phyloP scores from a whole-genome alignment of 1,284 basidiomycete genomes.

The Microbotryomycetes sp. region DNA sequence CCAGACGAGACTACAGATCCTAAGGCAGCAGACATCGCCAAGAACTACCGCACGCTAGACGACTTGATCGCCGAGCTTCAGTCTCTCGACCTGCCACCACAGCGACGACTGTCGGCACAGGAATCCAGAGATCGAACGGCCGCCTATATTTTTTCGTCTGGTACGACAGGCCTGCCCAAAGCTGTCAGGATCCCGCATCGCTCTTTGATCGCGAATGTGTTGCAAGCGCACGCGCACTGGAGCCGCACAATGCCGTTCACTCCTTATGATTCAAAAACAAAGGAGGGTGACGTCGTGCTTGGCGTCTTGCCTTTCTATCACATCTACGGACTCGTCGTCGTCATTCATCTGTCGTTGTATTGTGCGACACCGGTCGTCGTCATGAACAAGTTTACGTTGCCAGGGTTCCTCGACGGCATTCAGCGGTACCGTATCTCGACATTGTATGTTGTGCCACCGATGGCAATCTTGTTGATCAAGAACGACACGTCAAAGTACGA shows the following conservation, averaged over 20 bases:
- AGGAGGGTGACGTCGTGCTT: conserved; percentile 54
- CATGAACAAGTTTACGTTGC: conserved; percentile 63
- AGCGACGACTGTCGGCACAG: conserved; percentile 52
- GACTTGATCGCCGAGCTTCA: conserved; percentile 44
- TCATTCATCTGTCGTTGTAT: conserved; percentile 14
- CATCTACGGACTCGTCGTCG: conserved; percentile 41
- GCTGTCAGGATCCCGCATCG: conserved; percentile 66
- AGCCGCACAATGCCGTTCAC: conserved; percentile 12
- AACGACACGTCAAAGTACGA: conserved; percentile 55
- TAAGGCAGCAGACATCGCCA: conserved; percentile 15
- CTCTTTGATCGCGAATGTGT: conserved; percentile 58
- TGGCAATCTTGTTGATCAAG: conserved; percentile 29
- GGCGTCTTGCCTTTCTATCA: conserved; percentile 48
- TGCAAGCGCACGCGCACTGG: conserved; percentile 46
- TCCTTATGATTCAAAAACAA: conserved; percentile 44
- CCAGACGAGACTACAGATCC: conserved; percentile 8
- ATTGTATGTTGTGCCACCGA: conserved; percentile 39
- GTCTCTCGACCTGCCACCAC: conserved; percentile 43
- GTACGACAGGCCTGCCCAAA: conserved; percentile 77
- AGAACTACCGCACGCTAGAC: conserved; percentile 47
- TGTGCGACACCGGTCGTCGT: conserved; percentile 53
- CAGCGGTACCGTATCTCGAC: conserved; percentile 56
- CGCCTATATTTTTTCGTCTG: conserved; percentile 65
- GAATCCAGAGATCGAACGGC: conserved; percentile 64
- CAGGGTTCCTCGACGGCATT: conserved; percentile 61